These are phyloP conservation scores for Suillus fuscotomentosus DNA, from an alignment of 768 basidiomycete genomes.

Conservation along the genomic window DNA sequence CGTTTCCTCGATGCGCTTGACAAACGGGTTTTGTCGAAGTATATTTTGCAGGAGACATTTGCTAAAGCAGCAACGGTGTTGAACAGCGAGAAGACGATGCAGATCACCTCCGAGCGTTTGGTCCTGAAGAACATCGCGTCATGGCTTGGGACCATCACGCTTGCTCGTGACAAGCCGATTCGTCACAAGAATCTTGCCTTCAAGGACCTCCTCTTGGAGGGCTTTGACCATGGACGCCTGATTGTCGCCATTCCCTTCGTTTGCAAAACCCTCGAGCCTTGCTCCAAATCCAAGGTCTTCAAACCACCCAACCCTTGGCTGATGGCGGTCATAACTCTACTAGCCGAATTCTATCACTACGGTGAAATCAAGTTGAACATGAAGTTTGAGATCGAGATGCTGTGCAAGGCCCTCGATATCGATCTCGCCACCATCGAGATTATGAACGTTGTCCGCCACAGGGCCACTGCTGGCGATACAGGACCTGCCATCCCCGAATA, in stretches of 20 bases:
- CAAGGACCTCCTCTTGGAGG: conserved; percentile 96
- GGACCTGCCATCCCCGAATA: conserved; percentile 75
- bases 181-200: conserved; percentile 91
- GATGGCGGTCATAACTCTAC: conserved; percentile 89
- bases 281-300: conserved; percentile 88
- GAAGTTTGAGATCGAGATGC: conserved; percentile 97
- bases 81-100: conserved; percentile 89
- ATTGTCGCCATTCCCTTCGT: conserved; percentile 97
- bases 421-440: conserved; percentile 84
- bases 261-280: conserved; percentile 93
- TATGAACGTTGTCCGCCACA: conserved; percentile 75
- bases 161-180: conserved; percentile 91
- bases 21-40: conserved; percentile 60
- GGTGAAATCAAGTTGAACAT: conserved; percentile 95
- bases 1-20: conserved; percentile 88
- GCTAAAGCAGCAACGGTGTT: conserved; percentile 81
- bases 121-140: conserved; percentile 91
- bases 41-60: conserved; percentile 93
- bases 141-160: conserved; percentile 92
- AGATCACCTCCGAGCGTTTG: conserved; percentile 80
- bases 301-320: conserved; percentile 97
- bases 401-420: conserved; percentile 90
- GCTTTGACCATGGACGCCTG: conserved; percentile 87
- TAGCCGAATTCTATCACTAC: conserved; percentile 95
- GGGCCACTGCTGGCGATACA: conserved; percentile 60